phyloP scores from a whole-genome alignment of 2,329 filamentous ascomycete species.

The Verticillium dahliae region DNA sequence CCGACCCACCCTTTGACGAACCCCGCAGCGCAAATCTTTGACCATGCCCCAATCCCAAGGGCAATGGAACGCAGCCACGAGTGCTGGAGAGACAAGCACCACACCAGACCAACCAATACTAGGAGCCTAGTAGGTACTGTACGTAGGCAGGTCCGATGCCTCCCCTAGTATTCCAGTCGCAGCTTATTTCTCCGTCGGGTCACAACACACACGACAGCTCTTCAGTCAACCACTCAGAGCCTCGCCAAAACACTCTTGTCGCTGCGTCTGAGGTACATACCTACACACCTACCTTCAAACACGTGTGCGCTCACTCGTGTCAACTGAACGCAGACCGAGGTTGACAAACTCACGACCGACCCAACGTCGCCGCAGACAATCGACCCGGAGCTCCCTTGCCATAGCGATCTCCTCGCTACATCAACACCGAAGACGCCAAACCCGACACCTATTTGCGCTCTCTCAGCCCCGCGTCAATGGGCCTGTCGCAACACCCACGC shows the following conservation, averaged over 20 bases:
- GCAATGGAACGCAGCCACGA: too few species aligned
- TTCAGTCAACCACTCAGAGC: neutral
- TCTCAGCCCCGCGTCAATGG: conserved; percentile 4
- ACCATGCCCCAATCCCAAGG: neutral
- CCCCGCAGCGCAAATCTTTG: conserved; percentile 4
- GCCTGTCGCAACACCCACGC: neutral
- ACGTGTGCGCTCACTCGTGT: neutral
- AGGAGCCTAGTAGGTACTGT: too few species aligned
- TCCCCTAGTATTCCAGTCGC: neutral
- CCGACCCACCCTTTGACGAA: neutral
- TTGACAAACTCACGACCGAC: conserved; percentile 7
- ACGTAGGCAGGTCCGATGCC: neutral
- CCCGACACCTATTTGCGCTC: neutral
- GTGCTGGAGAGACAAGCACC: too few species aligned
- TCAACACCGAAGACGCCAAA: neutral
- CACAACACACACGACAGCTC: neutral
- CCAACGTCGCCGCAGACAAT: too few species aligned
- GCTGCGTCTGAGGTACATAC: neutral
- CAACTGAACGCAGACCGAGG: conserved; percentile 9
- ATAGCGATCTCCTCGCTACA: neutral
- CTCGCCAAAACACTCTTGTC: neutral
- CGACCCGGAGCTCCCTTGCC: too few species aligned
- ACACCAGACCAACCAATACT: too few species aligned
- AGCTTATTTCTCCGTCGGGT: neutral
- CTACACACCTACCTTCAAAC: neutral